Percentiles rank a stretch among this genome's conserved stretches.
Evolutionary conservation across 805 yeast genomes (phyloP).

Genomic region (Yarrowia deformans): DNA sequence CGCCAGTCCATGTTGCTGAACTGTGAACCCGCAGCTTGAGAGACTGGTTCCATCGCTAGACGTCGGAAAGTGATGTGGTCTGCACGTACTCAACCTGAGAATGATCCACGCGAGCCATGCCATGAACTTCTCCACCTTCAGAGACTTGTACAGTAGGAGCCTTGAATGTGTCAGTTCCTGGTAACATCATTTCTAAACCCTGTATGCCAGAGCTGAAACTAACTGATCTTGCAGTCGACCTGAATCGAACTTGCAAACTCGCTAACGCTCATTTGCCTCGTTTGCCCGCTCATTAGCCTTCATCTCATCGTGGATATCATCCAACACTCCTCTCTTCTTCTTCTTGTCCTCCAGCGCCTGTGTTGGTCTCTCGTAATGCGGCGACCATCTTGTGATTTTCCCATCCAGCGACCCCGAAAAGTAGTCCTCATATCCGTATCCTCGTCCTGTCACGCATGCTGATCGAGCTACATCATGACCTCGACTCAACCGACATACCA

Average conservation of each 20-base stretch:
- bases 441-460: constrained; percentile 61
- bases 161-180: no score
- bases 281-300: background rate
- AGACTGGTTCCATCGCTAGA: no score
- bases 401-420: constrained; percentile 75
- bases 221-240: no score
- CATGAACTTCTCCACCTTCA: no score
- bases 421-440: constrained; percentile 56
- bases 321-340: constrained; percentile 10
- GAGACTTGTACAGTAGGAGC: no score
- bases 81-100: no score
- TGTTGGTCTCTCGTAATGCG: constrained; percentile 44
- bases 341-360: background rate
- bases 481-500: constrained; percentile 63
- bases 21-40: no score
- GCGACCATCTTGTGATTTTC: constrained; percentile 65
- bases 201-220: no score
- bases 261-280: background rate
- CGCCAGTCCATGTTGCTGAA: no score
- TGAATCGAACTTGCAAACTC: background rate
- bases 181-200: no score
- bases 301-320: constrained; percentile 35
- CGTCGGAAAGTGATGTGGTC: no score
- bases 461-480: constrained; percentile 56
- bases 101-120: no score